Conservation (phyloP, 2,329 filamentous ascomycete species). For the Fusarium sp. region DNA sequence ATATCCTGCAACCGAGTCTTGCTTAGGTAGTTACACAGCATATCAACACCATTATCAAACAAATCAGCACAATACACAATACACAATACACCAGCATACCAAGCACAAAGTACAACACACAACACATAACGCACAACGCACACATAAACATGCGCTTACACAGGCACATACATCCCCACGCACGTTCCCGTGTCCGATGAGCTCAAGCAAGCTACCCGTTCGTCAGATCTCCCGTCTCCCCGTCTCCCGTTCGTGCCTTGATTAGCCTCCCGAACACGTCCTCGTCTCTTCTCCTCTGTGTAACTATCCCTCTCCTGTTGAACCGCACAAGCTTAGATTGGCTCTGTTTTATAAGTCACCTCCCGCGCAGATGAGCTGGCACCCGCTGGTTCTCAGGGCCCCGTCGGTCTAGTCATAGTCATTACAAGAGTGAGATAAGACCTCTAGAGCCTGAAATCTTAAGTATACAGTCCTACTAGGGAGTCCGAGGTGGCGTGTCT, state of each 20-base stretch:
- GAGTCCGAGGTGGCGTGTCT: background rate
- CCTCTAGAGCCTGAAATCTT: background rate
- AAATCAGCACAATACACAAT: slow-evolving; percentile 19
- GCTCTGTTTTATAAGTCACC: slow-evolving; percentile 13
- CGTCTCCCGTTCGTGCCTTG: slow-evolving; percentile 20
- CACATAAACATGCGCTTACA: slow-evolving; percentile 9
- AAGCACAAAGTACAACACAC: background rate
- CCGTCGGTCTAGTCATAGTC: background rate
- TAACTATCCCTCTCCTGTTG: slow-evolving; percentile 3
- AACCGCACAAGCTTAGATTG: slow-evolving; percentile 1
- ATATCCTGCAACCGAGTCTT: background rate
- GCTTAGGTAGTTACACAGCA: slow-evolving; percentile 4
- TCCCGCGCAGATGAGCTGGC: slow-evolving; percentile 23
- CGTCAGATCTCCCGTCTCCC: slow-evolving; percentile 39
- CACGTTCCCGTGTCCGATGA: slow-evolving; percentile 50
- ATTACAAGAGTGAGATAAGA: background rate
- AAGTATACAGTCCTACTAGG: background rate
- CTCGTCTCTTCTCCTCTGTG: slow-evolving; percentile 23
- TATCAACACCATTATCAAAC: slow-evolving; percentile 21
- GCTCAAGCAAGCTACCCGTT: slow-evolving; percentile 48
- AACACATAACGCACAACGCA: background rate
- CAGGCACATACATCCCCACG: slow-evolving; percentile 29
- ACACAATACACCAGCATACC: background rate
- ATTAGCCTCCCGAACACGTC: slow-evolving; percentile 28
- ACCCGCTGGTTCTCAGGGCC: slow-evolving; percentile 16